A percentile compares a stretch with the other conserved stretches of the same genome.
Evolutionary conservation across 352 stramenopile genomes (phyloP).

Genomic region (Ophiocytium majus): DNA sequence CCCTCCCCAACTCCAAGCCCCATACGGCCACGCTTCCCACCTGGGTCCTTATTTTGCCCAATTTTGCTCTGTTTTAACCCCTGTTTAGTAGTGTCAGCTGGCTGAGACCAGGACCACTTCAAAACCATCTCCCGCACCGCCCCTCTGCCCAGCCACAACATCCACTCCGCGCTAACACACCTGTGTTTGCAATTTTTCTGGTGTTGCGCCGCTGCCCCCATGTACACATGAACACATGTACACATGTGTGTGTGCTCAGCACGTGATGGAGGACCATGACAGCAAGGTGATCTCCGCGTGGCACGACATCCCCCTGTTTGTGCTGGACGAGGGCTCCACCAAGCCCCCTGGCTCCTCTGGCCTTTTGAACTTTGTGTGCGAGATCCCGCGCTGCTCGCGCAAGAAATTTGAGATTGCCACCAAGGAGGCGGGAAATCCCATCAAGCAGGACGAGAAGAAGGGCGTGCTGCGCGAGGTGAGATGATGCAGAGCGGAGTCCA

Average conservation of each 20-base stretch:
- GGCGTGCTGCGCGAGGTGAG: conserved; percentile 84
- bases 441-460: conserved; percentile 97
- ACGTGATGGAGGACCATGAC: conserved; percentile 41
- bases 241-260: not conserved
- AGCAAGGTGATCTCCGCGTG: conserved; percentile 56
- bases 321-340: conserved; percentile 29
- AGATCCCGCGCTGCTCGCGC: conserved; percentile 67
- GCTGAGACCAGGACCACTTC: not conserved
- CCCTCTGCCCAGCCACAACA: no score
- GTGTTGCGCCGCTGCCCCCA: no score
- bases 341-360: conserved; percentile 75
- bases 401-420: conserved; percentile 98
- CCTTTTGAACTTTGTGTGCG: conserved; percentile 78
- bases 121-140: not conserved
- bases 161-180: not conserved
- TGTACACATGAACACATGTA: no score
- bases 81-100: not conserved
- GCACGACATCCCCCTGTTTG: conserved; percentile 58
- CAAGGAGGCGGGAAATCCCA: conserved; percentile 86
- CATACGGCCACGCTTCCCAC: no score
- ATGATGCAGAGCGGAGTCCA: no score
- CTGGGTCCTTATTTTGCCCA: no score
- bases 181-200: not conserved
- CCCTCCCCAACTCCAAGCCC: no score
- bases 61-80: no score